These are phyloP conservation scores for Metarhizium anisopliae DNA, from an alignment of 2,329 filamentous ascomycete genomes.

Conservation along the genomic window DNA sequence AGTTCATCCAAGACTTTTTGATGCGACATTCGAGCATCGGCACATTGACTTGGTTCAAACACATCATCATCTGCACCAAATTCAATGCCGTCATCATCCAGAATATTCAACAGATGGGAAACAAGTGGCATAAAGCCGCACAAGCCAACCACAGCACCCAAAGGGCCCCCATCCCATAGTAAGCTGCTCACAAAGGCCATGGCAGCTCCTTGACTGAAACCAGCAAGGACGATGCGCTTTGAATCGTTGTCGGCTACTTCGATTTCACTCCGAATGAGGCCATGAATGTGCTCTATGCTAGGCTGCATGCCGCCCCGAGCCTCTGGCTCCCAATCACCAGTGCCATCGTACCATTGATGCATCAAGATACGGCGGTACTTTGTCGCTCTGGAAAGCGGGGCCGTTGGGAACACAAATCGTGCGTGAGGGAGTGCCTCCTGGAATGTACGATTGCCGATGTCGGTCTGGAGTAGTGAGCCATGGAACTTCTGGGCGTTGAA, in stretches of 20 bases:
- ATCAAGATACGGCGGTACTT: slow-evolving; percentile 23
- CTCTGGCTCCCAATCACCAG: slow-evolving; percentile 24
- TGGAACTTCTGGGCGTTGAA: slow-evolving; percentile 31
- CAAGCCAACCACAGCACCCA: slow-evolving; percentile 33
- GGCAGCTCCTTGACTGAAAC: slow-evolving; percentile 46
- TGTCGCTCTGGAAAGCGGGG: slow-evolving; percentile 24
- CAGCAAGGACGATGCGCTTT: slow-evolving; percentile 34
- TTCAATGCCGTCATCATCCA: slow-evolving; percentile 5
- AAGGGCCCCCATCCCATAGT: slow-evolving; percentile 29
- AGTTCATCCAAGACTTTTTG: slow-evolving; percentile 16
- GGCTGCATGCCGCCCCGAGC: slow-evolving; percentile 27
- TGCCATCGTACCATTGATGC: slow-evolving; percentile 27
- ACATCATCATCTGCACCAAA: slow-evolving; percentile 9
- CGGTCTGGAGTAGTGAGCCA: slow-evolving; percentile 24
- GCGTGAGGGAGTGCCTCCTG: slow-evolving; percentile 28
- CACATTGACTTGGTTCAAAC: slow-evolving; percentile 12
- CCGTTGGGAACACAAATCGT: slow-evolving; percentile 43
- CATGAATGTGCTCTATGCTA: slow-evolving; percentile 30
- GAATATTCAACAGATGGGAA: slow-evolving; percentile 16
- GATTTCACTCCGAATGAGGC: slow-evolving; percentile 27
- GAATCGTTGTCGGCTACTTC: slow-evolving; percentile 22
- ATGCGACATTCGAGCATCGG: slow-evolving; percentile 6
- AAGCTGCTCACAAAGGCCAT: slow-evolving; percentile 32
- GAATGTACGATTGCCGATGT: slow-evolving; percentile 16
- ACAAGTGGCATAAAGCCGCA: slow-evolving; percentile 36